A percentile compares a stretch with the other conserved stretches of the same genome.
These are phyloP conservation scores for Paraphaeosphaeria sporulosa DNA, from an alignment of 2,329 filamentous ascomycete genomes.

Conservation along the genomic window DNA sequence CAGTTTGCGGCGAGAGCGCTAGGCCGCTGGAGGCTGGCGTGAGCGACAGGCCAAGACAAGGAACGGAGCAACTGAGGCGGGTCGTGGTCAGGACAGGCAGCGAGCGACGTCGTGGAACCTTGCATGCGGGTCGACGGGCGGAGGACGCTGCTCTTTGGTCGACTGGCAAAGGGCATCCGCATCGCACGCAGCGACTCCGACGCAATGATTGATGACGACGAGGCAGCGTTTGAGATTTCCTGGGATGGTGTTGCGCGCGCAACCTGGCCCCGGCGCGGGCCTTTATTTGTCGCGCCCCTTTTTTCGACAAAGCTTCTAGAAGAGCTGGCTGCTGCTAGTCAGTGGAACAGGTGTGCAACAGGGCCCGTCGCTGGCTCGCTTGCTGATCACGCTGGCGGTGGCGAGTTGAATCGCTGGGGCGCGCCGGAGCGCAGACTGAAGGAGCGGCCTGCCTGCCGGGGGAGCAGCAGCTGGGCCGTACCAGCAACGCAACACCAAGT, in stretches of 20 bases:
- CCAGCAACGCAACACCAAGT: neutral
- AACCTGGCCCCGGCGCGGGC: slow-evolving; percentile 25
- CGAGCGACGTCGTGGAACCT: slow-evolving; percentile 14
- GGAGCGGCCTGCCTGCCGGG: neutral
- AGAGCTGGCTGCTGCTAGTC: slow-evolving; percentile 40
- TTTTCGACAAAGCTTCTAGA: slow-evolving; percentile 50
- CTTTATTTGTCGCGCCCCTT: slow-evolving; percentile 36
- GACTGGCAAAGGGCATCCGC: slow-evolving; percentile 1
- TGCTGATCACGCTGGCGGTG: slow-evolving; percentile 6
- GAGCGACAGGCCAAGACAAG: slow-evolving; percentile 21
- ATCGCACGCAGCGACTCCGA: slow-evolving; percentile 12
- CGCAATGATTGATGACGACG: slow-evolving; percentile 17
- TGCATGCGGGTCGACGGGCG: slow-evolving; percentile 5
- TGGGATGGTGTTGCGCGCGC: slow-evolving; percentile 21
- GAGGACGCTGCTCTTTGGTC: neutral
- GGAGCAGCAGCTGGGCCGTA: neutral
- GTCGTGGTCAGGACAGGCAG: slow-evolving; percentile 5
- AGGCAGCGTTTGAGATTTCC: slow-evolving; percentile 36
- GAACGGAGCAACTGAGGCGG: slow-evolving; percentile 15
- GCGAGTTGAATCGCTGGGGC: neutral
- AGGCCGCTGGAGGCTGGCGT: slow-evolving; percentile 19
- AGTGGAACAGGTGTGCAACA: slow-evolving; percentile 14
- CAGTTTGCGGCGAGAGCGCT: slow-evolving; percentile 35
- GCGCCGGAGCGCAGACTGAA: neutral
- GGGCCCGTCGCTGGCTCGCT: slow-evolving; percentile 1